Percentiles rank a stretch among this genome's conserved stretches.
These are phyloP conservation scores for Thelonectria blattea DNA, from an alignment of 2,329 filamentous ascomycete genomes.

Conservation along the genomic window DNA sequence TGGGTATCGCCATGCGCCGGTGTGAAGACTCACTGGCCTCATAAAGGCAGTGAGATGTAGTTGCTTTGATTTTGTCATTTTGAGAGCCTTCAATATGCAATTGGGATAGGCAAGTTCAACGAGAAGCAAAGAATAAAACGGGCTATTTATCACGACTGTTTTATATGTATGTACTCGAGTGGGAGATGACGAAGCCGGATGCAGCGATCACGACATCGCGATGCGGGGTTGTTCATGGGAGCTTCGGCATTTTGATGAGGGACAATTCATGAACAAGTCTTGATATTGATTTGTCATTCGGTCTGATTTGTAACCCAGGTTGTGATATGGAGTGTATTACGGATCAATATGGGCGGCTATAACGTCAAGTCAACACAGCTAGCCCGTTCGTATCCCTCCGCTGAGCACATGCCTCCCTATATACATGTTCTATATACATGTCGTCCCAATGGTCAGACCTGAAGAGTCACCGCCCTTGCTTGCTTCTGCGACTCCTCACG, in stretches of 20 bases:
- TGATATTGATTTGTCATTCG: neutral
- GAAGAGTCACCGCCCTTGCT: neutral
- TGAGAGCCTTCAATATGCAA: neutral
- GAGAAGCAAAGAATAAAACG: no score
- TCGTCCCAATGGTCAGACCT: neutral
- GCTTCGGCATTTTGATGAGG: neutral
- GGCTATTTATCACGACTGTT: neutral
- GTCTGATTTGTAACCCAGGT: neutral
- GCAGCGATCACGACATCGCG: slow-evolving; percentile 30
- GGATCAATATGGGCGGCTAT: no score
- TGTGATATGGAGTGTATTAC: neutral
- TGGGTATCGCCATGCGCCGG: slow-evolving; percentile 63
- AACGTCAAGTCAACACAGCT: no score
- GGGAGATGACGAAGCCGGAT: slow-evolving; percentile 22
- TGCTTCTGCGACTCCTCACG: neutral
- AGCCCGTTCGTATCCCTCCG: no score
- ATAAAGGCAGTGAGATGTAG: slow-evolving; percentile 65
- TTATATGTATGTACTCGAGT: neutral
- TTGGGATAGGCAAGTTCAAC: neutral
- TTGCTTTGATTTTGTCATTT: slow-evolving; percentile 40
- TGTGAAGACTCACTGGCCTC: slow-evolving; percentile 62
- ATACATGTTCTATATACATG: no score
- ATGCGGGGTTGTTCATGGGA: slow-evolving; percentile 14
- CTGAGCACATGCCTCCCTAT: no score
- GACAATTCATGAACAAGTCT: neutral